phyloP scores from a whole-genome alignment of 1,284 basidiomycete genomes.

The Leccinum huronense region DNA sequence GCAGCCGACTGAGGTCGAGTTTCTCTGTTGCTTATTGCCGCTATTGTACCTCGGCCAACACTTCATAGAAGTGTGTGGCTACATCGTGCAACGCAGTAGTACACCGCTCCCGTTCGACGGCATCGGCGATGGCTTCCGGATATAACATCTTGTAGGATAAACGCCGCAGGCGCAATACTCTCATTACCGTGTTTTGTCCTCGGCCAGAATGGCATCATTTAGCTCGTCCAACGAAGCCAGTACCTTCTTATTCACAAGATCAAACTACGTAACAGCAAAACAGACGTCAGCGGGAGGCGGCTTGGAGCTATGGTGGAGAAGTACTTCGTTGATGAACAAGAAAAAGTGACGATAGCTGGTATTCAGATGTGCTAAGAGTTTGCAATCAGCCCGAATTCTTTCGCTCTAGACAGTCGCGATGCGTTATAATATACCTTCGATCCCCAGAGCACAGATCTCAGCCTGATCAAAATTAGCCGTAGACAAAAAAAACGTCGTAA shows the following conservation, averaged over 20 bases:
- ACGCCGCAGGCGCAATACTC: conserved; percentile 49
- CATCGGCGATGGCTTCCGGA: conserved; percentile 63
- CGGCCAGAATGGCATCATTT: conserved; percentile 91
- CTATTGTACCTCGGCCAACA: conserved; percentile 64
- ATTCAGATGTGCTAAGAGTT: conserved; percentile 84
- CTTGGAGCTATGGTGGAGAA: conserved; percentile 11
- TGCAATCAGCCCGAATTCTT: conserved; percentile 6
- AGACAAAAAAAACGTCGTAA: too few relatives aligned
- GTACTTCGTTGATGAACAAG: conserved; percentile 93
- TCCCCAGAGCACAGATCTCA: conserved; percentile 97
- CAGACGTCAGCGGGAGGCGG: conserved; percentile 11
- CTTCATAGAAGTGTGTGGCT: conserved; percentile 79
- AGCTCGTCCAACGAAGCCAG: conserved; percentile 94
- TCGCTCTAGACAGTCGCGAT: background rate
- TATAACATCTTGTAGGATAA: conserved; percentile 71
- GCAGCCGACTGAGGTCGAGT: conserved; percentile 49
- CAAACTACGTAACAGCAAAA: conserved; percentile 59
- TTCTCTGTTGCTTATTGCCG: conserved; percentile 46
- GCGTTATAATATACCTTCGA: conserved; percentile 86
- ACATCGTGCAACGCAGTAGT: conserved; percentile 84
- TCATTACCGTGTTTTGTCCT: conserved; percentile 59
- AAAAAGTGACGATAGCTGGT: conserved; percentile 99
- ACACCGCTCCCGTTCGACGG: conserved; percentile 63
- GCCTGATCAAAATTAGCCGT: conserved; percentile 99
- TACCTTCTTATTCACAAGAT: conserved; percentile 97